A percentile compares a stretch with the other conserved stretches of the same genome.
Evolutionary conservation across 768 basidiomycete species (phyloP).

Genomic region (Leccinum ochraceum): DNA sequence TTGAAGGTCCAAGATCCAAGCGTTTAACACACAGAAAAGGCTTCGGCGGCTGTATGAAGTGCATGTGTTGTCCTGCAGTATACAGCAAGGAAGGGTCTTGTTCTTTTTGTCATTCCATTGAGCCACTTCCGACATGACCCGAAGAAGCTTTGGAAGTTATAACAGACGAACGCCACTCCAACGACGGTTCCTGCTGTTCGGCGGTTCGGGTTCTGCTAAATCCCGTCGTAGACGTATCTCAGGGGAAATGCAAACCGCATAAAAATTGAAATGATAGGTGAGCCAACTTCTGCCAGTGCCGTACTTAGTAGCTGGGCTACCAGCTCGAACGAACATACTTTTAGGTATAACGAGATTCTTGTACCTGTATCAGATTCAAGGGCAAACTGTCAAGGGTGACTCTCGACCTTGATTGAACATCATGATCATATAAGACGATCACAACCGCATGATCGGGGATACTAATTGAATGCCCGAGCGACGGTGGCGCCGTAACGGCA

Average conservation of each 20-base stretch:
- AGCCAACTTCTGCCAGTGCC: not conserved
- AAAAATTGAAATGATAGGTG: not conserved
- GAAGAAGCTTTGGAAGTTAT: not conserved
- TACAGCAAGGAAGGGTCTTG: not conserved
- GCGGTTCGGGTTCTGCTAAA: not conserved
- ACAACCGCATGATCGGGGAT: not conserved
- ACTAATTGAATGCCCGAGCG: not conserved
- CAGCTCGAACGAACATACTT: not conserved
- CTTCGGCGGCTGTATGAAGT: too few relatives aligned
- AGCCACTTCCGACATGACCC: too few relatives aligned
- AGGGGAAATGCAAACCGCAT: not conserved
- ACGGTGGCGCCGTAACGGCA: not conserved
- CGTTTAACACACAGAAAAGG: too few relatives aligned
- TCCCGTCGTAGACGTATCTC: not conserved
- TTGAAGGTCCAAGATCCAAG: too few relatives aligned
- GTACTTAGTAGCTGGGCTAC: not conserved
- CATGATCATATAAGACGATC: not conserved
- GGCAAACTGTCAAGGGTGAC: not conserved
- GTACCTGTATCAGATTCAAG: not conserved
- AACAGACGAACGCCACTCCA: not conserved
- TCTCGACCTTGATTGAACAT: not conserved
- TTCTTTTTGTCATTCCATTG: not conserved
- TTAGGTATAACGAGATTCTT: not conserved
- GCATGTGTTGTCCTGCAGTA: not conserved
- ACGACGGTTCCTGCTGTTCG: not conserved